A percentile compares a stretch with the other conserved stretches of the same genome.
These are phyloP conservation scores for Hypoxylon fragiforme DNA, from an alignment of 495 filamentous ascomycete genomes.

Conservation along the genomic window DNA sequence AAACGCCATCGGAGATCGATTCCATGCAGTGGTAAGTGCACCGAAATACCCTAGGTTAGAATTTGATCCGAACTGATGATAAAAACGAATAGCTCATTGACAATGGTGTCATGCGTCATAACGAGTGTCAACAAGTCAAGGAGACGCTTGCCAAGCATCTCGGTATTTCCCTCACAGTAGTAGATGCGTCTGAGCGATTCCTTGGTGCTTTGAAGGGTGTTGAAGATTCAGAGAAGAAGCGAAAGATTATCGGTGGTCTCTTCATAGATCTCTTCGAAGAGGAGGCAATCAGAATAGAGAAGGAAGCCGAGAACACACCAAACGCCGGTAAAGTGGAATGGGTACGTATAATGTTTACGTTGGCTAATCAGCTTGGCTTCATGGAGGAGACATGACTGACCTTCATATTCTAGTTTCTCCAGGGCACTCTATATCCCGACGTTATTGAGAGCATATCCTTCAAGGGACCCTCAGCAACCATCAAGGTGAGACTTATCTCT, in stretches of 20 bases:
- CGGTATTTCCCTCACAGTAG: conserved; percentile 87
- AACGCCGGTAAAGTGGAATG: conserved; percentile 74
- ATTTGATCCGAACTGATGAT: not conserved
- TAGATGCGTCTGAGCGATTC: conserved; percentile 79
- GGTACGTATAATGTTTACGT: too few relatives aligned
- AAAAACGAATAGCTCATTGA: conserved; percentile 60
- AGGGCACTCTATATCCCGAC: conserved; percentile 82
- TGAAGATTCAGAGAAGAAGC: conserved; percentile 83
- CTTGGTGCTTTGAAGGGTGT: conserved; percentile 73
- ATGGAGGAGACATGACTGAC: too few relatives aligned
- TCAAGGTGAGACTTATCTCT: conserved; percentile 59
- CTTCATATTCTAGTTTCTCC: conserved; percentile 57
- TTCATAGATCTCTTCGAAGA: conserved; percentile 90
- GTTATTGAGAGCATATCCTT: conserved; percentile 82
- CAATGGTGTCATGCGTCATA: conserved; percentile 76
- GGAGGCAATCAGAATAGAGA: conserved; percentile 75
- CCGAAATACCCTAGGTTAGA: not conserved
- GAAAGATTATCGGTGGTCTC: conserved; percentile 85
- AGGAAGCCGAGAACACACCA: conserved; percentile 61
- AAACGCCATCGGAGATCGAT: conserved; percentile 80
- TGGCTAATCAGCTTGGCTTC: too few relatives aligned
- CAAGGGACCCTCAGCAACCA: conserved; percentile 79
- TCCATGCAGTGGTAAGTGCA: conserved; percentile 67
- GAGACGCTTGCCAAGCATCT: conserved; percentile 73
- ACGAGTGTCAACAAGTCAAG: conserved; percentile 81